Evolutionary conservation across 768 basidiomycete species (phyloP), one percentile per base, ranked within the genome.

Genomic region (Vararia minispora): DNA sequence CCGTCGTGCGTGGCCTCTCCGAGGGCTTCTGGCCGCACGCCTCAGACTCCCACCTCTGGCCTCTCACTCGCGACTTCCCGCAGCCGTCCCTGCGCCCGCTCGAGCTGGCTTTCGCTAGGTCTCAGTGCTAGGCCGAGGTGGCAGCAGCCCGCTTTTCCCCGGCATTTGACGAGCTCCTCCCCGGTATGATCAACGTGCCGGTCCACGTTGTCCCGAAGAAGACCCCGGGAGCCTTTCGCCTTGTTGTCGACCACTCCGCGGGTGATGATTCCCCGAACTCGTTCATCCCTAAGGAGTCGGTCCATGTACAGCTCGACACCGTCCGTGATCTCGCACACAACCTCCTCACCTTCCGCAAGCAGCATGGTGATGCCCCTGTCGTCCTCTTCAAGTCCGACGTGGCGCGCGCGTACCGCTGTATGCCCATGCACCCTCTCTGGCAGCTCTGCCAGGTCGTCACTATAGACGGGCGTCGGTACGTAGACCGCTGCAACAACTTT

Each of bases 11-110:
- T 0, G 53, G 54, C 0, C 49, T 72, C 0, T 40, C 48, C 0
- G 46, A 62, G 2, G 68, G 69, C 1, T 69, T 69, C 45, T 71
- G 68, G 69, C 70, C 69, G 0, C 63, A 42, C 38, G 61, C 61
- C 0, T n/a, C n/a, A n/a, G n/a, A n/a, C n/a, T n/a, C n/a, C n/a
- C n/a, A n/a, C 14, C 31, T 1, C 40, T 14, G 4, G 20, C 61
- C 57, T 13, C 34, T 26, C 6, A 54, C 48, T 1, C 44, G 44
- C 17, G 58, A 63, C 30, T 39, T 30, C 2, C 45, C 43, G 24
- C 43, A 50, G 7, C 38, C 41, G 14, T 7, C 12, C 0, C 35
- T 40, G 8, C 2, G 27, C 0, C 13, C 29, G 0, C 28, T 30
- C 0, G n/a, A 30, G n/a, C 39, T 41, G 1, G 17, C n/a, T 4